These are phyloP conservation scores for Saturnispora galanensis DNA, from an alignment of 805 yeast species.

Conservation along the genomic window DNA sequence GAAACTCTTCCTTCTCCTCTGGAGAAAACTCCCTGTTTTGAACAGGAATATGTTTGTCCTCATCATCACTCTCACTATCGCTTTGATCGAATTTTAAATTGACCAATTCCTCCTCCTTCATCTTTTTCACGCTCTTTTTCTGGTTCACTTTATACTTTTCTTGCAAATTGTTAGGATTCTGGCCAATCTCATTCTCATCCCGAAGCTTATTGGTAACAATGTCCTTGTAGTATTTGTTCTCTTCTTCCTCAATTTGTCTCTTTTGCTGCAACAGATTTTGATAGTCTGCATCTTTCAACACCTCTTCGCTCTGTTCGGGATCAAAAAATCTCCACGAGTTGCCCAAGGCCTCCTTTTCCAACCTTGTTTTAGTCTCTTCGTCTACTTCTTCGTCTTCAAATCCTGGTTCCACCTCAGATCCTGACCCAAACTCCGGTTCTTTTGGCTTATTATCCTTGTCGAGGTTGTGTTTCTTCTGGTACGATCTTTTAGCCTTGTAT, in stretches of 20 bases:
- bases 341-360: slow-evolving; percentile 5
- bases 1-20: slow-evolving; percentile 12
- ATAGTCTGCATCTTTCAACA: slow-evolving; percentile 18
- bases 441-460: slow-evolving; percentile 9
- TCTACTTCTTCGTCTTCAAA: slow-evolving; percentile 4
- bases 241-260: slow-evolving; percentile 5
- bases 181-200: neutral
- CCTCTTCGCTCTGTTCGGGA: slow-evolving; percentile 10
- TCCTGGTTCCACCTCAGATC: neutral
- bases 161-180: neutral
- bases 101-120: slow-evolving; percentile 8
- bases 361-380: slow-evolving; percentile 10
- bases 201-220: slow-evolving; percentile 9
- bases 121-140: slow-evolving; percentile 3
- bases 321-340: slow-evolving; percentile 26
- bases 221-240: slow-evolving; percentile 5
- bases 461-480: slow-evolving; percentile 34
- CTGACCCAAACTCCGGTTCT: neutral
- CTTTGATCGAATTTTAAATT: slow-evolving; percentile 6
- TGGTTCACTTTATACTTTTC: neutral
- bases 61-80: slow-evolving; percentile 1
- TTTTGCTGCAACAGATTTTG: slow-evolving; percentile 7
- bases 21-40: slow-evolving; percentile 11
- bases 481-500: slow-evolving; percentile 32
- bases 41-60: neutral